Evolutionary conservation across 805 yeast species (phyloP), one percentile per base, ranked within the genome.

Genomic region (Kazachstania martiniae): DNA sequence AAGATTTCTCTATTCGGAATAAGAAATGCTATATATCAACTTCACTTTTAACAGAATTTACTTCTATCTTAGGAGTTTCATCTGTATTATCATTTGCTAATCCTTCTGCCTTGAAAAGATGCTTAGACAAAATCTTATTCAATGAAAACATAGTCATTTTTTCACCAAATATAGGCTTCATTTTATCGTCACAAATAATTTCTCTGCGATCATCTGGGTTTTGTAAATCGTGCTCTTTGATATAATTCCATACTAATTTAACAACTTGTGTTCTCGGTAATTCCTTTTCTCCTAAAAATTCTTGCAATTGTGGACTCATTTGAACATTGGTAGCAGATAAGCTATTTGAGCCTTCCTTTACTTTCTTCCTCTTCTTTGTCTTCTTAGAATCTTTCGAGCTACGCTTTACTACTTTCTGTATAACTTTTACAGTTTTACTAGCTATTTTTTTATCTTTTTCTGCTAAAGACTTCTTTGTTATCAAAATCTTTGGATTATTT

Each of bases 181-280:
- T 54, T 35, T 55, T 63, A 0, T 65, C 78, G 46, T 79, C 86
- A 47, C 84, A 77, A 4, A 70, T 12, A 5, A 83, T 75, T 35
- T 72, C 74, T 33, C 89, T 62, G 40, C 68, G 66, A 53, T 83
- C 82, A 1, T 60, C 45, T 1, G 86, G 81, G 40, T 79, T 72
- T 49, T 82, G 93, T 19, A 83, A 54, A 18, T 69, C 53, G 37
- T 78, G 49, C 8, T 52, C 68, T 44, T 74, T 77, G 35, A 84
- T 79, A 52, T 84, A 72, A 10, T 63, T 68, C 93, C 93, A 82
- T 4, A 81, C 51, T 28, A 55, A 55, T 39, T 78, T 78, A 8
- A 80, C 86, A 12, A 79, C 75, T 48, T 77, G 77, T 0, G 89
- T 75, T 42, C 94, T 59, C 3, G 87, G 66, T 27, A 72, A 47